Percentiles rank a stretch among this genome's conserved stretches.
These are phyloP conservation scores for Plantago major DNA, from an alignment of 257 asterid genomes.

Conservation along the genomic window DNA sequence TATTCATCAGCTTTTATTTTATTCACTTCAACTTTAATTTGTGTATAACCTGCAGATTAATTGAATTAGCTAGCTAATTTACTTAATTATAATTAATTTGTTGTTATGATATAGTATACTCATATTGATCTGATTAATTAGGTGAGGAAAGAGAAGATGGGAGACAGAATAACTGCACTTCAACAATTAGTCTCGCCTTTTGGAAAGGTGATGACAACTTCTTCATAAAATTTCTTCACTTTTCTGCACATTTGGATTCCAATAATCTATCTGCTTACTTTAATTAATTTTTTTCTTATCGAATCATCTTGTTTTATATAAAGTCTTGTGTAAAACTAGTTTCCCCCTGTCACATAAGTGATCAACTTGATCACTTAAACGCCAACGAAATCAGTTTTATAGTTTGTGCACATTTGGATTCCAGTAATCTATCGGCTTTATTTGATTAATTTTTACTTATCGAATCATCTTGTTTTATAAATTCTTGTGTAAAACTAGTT, in stretches of 20 bases:
- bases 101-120: constrained; percentile 9
- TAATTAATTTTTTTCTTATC: background rate
- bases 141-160: constrained; percentile 94
- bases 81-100: constrained; percentile 11
- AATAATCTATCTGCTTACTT: constrained; percentile 12
- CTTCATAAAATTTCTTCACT: constrained; percentile 25
- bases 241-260: constrained; percentile 23
- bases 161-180: constrained; percentile 89
- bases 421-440: too few relatives aligned
- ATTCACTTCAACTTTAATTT: constrained; percentile 3
- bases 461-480: too few relatives aligned
- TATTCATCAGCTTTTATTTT: constrained; percentile 25
- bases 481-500: too few relatives aligned
- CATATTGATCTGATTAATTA: constrained; percentile 16
- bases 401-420: too few relatives aligned
- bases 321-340: too few relatives aligned
- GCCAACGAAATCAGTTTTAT: too few relatives aligned
- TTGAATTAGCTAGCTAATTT: constrained; percentile 18
- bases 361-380: too few relatives aligned
- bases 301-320: too few relatives aligned
- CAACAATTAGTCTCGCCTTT: constrained; percentile 93
- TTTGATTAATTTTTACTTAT: too few relatives aligned
- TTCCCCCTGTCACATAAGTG: too few relatives aligned
- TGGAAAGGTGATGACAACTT: constrained; percentile 62
- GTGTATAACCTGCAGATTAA: background rate